Evolutionary conservation across 371 early-diverging fungal species (phyloP).

Genomic region (Actinomortierella wolfii): DNA sequence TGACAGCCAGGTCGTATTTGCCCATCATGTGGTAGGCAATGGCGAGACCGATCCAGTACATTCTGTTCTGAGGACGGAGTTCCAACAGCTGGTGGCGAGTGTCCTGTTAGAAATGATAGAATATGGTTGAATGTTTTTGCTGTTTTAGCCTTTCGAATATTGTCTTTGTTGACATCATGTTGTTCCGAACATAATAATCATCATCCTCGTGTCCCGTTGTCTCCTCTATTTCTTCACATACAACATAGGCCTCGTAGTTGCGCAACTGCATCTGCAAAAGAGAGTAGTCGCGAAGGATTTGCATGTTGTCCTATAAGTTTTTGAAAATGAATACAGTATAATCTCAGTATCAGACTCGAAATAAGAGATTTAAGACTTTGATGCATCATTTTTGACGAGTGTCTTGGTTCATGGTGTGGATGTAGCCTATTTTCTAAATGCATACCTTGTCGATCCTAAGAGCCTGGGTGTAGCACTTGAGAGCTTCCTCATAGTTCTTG

Average conservation of each 20-base stretch:
- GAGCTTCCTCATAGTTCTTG: slow-evolving; percentile 92
- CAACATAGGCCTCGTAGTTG: slow-evolving; percentile 83
- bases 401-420: not conserved
- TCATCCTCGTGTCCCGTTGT: not conserved
- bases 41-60: slow-evolving; percentile 88
- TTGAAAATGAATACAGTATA: not conserved
- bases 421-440: not conserved
- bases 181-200: not conserved
- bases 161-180: not conserved
- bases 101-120: slow-evolving; percentile 51
- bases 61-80: slow-evolving; percentile 69
- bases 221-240: slow-evolving; percentile 33
- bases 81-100: slow-evolving; percentile 72
- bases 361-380: too few relatives aligned
- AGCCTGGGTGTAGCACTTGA: slow-evolving; percentile 91
- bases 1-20: slow-evolving; percentile 75
- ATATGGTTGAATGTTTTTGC: not conserved
- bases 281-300: slow-evolving; percentile 89
- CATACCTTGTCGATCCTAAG: slow-evolving; percentile 84
- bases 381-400: not conserved
- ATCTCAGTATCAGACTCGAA: too few relatives aligned
- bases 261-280: slow-evolving; percentile 89
- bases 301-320: slow-evolving; percentile 73
- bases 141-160: not conserved
- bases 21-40: slow-evolving; percentile 83